These are phyloP conservation scores for Chenopodium formosanum DNA, from an alignment of 148 eudicot species.

Conservation along the genomic window DNA sequence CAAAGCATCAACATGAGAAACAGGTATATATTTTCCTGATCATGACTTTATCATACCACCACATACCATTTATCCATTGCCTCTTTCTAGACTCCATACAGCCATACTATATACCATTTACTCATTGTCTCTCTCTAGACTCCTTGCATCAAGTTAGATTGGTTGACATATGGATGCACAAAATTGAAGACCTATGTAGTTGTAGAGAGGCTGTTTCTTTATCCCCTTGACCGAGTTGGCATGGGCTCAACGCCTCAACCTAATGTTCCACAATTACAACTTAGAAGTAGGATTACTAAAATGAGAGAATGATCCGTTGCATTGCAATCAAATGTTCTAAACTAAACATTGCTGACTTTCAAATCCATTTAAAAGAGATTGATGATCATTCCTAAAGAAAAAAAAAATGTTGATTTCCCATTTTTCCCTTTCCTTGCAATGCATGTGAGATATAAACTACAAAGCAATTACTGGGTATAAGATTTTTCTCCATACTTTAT, in stretches of 20 bases:
- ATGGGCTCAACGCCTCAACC: not conserved
- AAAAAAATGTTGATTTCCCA: no score
- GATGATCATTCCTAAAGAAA: no score
- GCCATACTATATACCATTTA: not conserved
- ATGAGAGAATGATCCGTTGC: not conserved
- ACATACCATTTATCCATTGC: not conserved
- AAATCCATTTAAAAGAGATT: not conserved
- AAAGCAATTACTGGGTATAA: not conserved
- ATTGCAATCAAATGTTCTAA: not conserved
- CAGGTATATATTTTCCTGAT: constrained; percentile 45
- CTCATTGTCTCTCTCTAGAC: not conserved
- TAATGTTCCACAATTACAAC: no score
- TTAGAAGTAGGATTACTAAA: not conserved
- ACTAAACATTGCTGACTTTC: not conserved
- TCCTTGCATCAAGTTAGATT: not conserved
- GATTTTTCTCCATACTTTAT: not conserved
- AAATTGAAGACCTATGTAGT: not conserved
- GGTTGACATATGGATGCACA: not conserved
- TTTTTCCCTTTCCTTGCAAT: no score
- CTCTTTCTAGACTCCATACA: not conserved
- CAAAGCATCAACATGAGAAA: constrained; percentile 86
- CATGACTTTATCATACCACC: not conserved
- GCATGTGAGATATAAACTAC: not conserved
- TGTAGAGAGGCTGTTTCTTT: not conserved
- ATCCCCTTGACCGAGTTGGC: not conserved